Conservation (phyloP, 495 filamentous ascomycete genomes). For the Cercophora samala region DNA sequence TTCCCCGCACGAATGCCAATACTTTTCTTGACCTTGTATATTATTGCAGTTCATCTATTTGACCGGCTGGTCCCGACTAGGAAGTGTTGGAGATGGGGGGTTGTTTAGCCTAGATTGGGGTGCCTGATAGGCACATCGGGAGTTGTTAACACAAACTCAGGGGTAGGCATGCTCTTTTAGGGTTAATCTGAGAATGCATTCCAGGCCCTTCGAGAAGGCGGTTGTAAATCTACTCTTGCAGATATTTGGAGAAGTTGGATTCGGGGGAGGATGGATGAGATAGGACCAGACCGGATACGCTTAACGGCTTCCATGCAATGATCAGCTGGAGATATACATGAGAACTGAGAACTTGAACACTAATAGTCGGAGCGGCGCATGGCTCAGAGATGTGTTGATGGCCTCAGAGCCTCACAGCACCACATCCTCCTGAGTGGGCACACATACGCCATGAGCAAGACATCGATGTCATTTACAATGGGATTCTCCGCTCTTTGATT, state of each 20-base stretch:
- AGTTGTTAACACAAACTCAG: background rate
- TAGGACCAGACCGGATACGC: background rate
- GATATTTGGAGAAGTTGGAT: background rate
- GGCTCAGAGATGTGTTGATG: too few relatives aligned
- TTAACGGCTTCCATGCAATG: background rate
- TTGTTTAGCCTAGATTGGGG: conserved; percentile 10
- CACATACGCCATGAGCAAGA: background rate
- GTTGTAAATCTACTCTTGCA: background rate
- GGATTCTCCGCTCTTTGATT: background rate
- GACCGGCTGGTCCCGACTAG: background rate
- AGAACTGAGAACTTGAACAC: too few relatives aligned
- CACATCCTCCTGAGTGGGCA: too few relatives aligned
- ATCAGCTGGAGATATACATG: background rate
- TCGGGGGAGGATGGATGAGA: background rate
- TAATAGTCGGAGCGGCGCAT: too few relatives aligned
- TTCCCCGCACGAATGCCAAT: conserved; percentile 4
- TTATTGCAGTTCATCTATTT: background rate
- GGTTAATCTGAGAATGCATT: background rate
- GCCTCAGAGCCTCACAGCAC: too few relatives aligned
- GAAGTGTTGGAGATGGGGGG: background rate
- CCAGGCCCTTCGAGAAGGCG: background rate
- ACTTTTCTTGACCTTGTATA: background rate
- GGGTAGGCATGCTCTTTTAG: background rate
- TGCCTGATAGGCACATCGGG: background rate
- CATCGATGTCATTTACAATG: background rate